phyloP scores from a whole-genome alignment of 2,329 filamentous ascomycete species.

The Aureobasidium sp. region DNA sequence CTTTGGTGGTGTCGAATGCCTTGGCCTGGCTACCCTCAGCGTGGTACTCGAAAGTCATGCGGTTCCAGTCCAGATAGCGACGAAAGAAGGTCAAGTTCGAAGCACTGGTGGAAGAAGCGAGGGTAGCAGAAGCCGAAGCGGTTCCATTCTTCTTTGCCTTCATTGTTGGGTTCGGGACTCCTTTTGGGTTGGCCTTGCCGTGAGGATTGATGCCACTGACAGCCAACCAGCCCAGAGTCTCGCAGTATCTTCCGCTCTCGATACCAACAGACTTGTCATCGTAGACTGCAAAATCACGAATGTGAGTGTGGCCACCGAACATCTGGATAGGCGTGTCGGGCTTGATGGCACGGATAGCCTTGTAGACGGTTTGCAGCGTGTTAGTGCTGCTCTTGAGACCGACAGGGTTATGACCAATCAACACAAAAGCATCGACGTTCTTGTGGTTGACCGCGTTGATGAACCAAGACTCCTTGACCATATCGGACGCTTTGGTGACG shows the following conservation, averaged over 20 bases:
- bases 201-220: conserved; percentile 51
- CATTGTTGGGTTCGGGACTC: conserved; percentile 38
- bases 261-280: conserved; percentile 56
- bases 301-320: conserved; percentile 59
- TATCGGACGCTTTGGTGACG: conserved; percentile 48
- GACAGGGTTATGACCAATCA: conserved; percentile 58
- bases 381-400: conserved; percentile 38
- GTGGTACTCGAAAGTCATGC: conserved; percentile 58
- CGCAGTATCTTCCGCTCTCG: conserved; percentile 58
- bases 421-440: conserved; percentile 56
- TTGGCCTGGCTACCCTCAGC: conserved; percentile 43
- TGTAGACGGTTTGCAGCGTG: conserved; percentile 41
- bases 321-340: conserved; percentile 56
- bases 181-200: conserved; percentile 35
- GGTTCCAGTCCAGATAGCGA: conserved; percentile 51
- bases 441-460: conserved; percentile 48
- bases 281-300: conserved; percentile 58
- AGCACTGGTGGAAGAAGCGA: conserved; percentile 18
- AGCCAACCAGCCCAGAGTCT: conserved; percentile 62
- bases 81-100: conserved; percentile 13
- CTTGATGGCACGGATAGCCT: conserved; percentile 52
- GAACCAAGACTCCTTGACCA: conserved; percentile 55
- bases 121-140: conserved; percentile 25
- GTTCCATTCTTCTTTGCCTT: conserved; percentile 33
- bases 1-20: conserved; percentile 46